Evolutionary conservation across 129 eudicot genomes (phyloP).

Genomic region (Saussurea involucrata): DNA sequence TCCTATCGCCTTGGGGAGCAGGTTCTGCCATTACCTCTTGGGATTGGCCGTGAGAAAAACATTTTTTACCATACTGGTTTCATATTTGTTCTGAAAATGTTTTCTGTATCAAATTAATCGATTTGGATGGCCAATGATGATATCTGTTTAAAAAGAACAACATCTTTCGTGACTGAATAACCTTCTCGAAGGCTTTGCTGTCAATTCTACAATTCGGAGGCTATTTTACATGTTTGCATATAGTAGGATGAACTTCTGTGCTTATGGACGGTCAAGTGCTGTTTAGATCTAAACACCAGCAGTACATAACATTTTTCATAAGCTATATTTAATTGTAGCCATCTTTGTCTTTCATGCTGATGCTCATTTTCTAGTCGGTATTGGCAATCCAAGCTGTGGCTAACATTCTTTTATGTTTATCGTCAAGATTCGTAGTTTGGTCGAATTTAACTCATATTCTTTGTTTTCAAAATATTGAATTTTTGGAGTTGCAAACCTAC

Average conservation of each 20-base stretch:
- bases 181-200: constrained; percentile 5
- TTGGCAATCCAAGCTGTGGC: background rate
- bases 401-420: background rate
- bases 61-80: background rate
- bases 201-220: background rate
- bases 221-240: background rate
- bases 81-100: background rate
- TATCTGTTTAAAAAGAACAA: background rate
- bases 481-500: background rate
- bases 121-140: background rate
- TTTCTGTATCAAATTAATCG: too few species aligned
- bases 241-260: background rate
- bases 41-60: constrained; percentile 28
- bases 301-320: background rate
- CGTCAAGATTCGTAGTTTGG: background rate
- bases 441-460: too few species aligned
- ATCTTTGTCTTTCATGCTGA: background rate
- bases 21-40: constrained; percentile 23
- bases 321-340: background rate
- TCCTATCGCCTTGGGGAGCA: background rate
- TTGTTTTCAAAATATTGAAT: background rate
- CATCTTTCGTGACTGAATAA: constrained; percentile 1
- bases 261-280: background rate
- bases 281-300: background rate
- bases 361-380: background rate